Evolutionary conservation across 495 filamentous ascomycete genomes (phyloP).

Genomic region (Cladorrhinum samala): DNA sequence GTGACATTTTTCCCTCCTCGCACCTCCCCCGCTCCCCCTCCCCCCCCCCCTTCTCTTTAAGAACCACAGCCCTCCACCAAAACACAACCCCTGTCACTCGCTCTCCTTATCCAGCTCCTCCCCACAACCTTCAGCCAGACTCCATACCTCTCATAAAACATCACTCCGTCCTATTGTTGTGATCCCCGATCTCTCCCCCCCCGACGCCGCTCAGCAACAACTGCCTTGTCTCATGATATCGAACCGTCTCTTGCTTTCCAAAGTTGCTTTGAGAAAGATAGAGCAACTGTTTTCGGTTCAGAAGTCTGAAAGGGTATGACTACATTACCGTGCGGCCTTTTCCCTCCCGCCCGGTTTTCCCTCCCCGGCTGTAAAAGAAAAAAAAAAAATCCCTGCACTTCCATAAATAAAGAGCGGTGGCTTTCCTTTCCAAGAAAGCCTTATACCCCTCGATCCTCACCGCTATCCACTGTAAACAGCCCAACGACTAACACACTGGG

Average conservation of each 20-base stretch:
- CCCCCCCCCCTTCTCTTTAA: constrained; percentile 6
- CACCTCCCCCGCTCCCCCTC: constrained; percentile 5
- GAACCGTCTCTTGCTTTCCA: background rate
- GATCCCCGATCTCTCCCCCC: background rate
- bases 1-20: constrained; percentile 19
- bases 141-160: too few relatives aligned
- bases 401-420: constrained; percentile 26
- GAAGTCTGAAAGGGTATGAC: background rate
- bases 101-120: constrained; percentile 10
- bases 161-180: background rate
- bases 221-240: background rate
- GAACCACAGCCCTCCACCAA: constrained; percentile 12
- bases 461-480: constrained; percentile 19
- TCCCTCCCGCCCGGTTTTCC: background rate
- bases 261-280: background rate
- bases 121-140: constrained; percentile 14
- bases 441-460: constrained; percentile 19
- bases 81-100: constrained; percentile 9
- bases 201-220: background rate
- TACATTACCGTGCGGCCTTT: background rate
- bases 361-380: constrained; percentile 15
- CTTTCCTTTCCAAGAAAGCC: too few relatives aligned
- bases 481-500: constrained; percentile 34
- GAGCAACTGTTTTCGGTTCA: background rate
- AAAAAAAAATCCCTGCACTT: constrained; percentile 15